phyloP scores from a whole-genome alignment of 23 red algal genomes.

The Gracilariopsis chorda region DNA sequence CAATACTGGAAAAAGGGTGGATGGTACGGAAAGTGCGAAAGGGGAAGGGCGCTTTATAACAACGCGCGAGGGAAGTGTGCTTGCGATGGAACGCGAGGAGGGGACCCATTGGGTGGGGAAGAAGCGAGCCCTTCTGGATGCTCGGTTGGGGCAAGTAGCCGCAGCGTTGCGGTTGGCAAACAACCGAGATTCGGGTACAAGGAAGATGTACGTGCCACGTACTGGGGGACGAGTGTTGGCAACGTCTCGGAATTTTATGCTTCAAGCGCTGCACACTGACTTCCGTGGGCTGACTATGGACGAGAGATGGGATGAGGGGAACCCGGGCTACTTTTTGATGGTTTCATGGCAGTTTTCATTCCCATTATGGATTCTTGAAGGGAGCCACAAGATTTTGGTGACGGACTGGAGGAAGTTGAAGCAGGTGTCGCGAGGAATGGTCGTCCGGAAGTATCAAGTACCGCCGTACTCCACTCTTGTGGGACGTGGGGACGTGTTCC shows the following conservation, averaged over 20 bases:
- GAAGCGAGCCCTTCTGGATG: too few relatives aligned
- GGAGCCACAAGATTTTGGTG: not conserved
- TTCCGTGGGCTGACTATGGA: not conserved
- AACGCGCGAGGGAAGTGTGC: too few relatives aligned
- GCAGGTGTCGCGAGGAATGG: not conserved
- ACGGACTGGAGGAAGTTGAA: not conserved
- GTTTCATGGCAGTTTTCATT: not conserved
- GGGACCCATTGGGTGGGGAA: too few relatives aligned
- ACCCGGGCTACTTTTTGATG: not conserved
- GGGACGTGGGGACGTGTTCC: not conserved
- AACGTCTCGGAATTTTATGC: not conserved
- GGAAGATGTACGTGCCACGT: not conserved
- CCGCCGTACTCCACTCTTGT: conserved; percentile 1
- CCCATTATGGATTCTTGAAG: not conserved
- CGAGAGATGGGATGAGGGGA: not conserved
- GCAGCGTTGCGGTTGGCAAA: conserved; percentile 1
- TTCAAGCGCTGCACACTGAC: not conserved
- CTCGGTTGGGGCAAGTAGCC: not conserved
- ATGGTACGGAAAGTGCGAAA: too few relatives aligned
- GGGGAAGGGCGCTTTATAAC: too few relatives aligned
- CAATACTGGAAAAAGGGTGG: too few relatives aligned
- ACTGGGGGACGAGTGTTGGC: not conserved
- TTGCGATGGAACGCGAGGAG: too few relatives aligned
- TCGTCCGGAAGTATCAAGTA: not conserved
- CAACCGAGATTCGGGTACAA: not conserved